These are phyloP conservation scores for Populus davidiana DNA, from an alignment of 345 rosid species.

Conservation along the genomic window DNA sequence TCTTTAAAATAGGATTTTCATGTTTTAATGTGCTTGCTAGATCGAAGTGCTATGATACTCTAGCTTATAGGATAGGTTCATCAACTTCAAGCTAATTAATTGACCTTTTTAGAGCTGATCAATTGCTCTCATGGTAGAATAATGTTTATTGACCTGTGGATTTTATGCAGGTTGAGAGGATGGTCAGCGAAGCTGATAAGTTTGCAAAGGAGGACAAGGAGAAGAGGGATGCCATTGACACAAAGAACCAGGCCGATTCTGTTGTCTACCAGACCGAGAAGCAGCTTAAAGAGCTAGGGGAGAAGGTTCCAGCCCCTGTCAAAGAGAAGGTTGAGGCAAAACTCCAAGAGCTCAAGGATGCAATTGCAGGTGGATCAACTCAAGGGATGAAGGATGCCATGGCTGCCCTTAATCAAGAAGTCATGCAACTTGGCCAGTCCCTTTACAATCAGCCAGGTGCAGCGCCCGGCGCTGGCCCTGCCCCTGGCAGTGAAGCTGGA, in stretches of 20 bases:
- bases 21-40: not conserved
- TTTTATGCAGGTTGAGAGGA: conserved; percentile 61
- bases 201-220: conserved; percentile 89
- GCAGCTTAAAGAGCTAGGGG: conserved; percentile 89
- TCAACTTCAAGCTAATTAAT: not conserved
- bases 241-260: conserved; percentile 95
- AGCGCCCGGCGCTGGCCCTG: conserved; percentile 41
- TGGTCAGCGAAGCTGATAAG: conserved; percentile 89
- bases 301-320: conserved; percentile 78
- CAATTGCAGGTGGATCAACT: conserved; percentile 62
- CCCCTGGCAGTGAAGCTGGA: conserved; percentile 58
- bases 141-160: not conserved
- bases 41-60: no score
- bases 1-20: not conserved
- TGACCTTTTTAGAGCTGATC: not conserved
- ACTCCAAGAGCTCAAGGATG: conserved; percentile 77
- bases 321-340: conserved; percentile 89
- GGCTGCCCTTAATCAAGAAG: conserved; percentile 88
- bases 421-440: conserved; percentile 90
- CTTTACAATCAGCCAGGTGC: conserved; percentile 90
- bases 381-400: conserved; percentile 78
- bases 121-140: not conserved
- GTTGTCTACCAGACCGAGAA: conserved; percentile 92
- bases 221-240: conserved; percentile 93
- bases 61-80: no score